These are phyloP conservation scores for Globisporangium paroecandrum DNA, from an alignment of 352 stramenopile genomes.

Conservation along the genomic window DNA sequence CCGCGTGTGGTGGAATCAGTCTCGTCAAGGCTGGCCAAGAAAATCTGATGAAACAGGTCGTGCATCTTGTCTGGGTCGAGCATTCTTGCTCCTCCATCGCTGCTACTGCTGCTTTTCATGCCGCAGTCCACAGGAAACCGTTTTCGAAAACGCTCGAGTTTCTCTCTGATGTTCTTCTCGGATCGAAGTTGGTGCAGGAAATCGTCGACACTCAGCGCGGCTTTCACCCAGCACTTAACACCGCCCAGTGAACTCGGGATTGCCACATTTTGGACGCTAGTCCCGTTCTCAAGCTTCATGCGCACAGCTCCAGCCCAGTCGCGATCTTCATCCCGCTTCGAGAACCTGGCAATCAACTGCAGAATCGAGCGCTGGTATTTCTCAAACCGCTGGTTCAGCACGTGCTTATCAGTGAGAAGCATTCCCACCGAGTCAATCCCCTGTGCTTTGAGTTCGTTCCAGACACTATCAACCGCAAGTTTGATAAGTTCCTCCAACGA, in stretches of 20 bases:
- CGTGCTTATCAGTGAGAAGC: constrained; percentile 18
- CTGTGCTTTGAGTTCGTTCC: constrained; percentile 28
- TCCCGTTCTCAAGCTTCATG: neutral
- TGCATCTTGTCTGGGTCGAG: constrained; percentile 7
- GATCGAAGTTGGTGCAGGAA: constrained; percentile 28
- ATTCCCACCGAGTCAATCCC: constrained; percentile 23
- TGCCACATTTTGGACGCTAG: neutral
- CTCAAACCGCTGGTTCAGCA: constrained; percentile 20
- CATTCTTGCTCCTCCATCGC: neutral
- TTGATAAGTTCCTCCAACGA: constrained; percentile 25
- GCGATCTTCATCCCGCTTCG: constrained; percentile 28
- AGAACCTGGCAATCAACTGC: constrained; percentile 21
- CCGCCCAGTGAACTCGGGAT: constrained; percentile 18
- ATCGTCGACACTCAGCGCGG: constrained; percentile 22
- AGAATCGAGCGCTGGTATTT: constrained; percentile 33
- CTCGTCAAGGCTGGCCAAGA: neutral
- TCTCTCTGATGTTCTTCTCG: constrained; percentile 28
- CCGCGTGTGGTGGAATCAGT: neutral
- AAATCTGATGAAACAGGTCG: constrained; percentile 6
- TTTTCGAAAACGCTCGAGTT: constrained; percentile 25
- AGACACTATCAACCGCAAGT: constrained; percentile 21
- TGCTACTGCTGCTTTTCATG: neutral
- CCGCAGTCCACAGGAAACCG: constrained; percentile 13
- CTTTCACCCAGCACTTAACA: constrained; percentile 28
- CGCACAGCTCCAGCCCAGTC: constrained; percentile 27